A percentile compares a stretch with the other conserved stretches of the same genome.
phyloP scores from a whole-genome alignment of 495 filamentous ascomycete genomes.

The Opeltia flavorubescens region DNA sequence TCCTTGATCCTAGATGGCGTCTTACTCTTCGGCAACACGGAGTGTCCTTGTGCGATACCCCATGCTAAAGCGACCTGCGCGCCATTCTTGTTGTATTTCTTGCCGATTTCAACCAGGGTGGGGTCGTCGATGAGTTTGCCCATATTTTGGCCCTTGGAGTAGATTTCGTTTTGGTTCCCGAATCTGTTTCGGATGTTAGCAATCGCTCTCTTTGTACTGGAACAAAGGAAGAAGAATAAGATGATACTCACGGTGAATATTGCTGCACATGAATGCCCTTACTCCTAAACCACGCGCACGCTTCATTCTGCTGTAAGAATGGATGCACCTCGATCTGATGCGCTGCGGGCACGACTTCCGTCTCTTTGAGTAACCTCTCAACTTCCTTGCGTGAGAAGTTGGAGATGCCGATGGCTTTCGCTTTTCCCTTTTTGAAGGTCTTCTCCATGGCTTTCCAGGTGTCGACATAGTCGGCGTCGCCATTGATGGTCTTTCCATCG shows the following conservation, averaged over 20 bases:
- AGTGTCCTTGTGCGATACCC: constrained; percentile 50
- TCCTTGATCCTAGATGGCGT: constrained; percentile 36
- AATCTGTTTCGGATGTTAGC: constrained; percentile 20
- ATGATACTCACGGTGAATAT: constrained; percentile 35
- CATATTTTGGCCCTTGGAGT: constrained; percentile 32
- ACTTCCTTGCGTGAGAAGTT: constrained; percentile 62
- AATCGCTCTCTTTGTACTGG: background rate
- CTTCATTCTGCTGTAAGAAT: constrained; percentile 40
- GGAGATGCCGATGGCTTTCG: constrained; percentile 56
- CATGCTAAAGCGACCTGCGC: constrained; percentile 51
- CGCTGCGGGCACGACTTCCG: constrained; percentile 44
- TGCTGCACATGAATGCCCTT: constrained; percentile 46
- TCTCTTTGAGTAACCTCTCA: constrained; percentile 48
- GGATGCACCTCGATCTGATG: constrained; percentile 55
- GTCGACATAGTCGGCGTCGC: constrained; percentile 34
- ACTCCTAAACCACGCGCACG: constrained; percentile 34
- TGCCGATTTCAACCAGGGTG: constrained; percentile 42
- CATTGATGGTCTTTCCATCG: constrained; percentile 29
- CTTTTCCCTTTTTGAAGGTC: constrained; percentile 38
- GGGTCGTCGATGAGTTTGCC: constrained; percentile 48
- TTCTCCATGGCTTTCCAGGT: constrained; percentile 55
- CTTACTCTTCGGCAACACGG: constrained; percentile 55
- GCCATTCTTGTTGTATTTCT: constrained; percentile 45
- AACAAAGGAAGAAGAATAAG: background rate
- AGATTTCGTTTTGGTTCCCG: constrained; percentile 56